Evolutionary conservation across 192 early-diverging fungal genomes (phyloP).

Genomic region (Backusella mclennaniae): DNA sequence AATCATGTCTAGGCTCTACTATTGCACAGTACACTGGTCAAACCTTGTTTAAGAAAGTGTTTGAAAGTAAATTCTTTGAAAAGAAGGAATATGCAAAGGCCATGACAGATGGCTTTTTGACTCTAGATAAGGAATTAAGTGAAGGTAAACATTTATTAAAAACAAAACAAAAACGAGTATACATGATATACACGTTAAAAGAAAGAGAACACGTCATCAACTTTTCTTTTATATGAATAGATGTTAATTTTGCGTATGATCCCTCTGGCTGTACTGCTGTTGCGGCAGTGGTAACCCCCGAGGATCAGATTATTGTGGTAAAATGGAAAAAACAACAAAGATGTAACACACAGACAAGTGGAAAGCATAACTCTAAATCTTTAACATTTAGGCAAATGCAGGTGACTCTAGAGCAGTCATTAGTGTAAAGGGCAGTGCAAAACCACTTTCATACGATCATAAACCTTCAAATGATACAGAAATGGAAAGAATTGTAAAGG

Average conservation of each 20-base stretch:
- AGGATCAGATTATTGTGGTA: slow-evolving; percentile 75
- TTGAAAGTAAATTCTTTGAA: slow-evolving; percentile 62
- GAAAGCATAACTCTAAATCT: not conserved
- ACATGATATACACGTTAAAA: too few relatives aligned
- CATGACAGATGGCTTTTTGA: slow-evolving; percentile 83
- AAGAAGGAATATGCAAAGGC: slow-evolving; percentile 71
- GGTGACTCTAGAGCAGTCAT: slow-evolving; percentile 96
- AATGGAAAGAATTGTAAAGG: slow-evolving; percentile 79
- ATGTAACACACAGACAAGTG: too few relatives aligned
- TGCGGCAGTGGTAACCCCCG: slow-evolving; percentile 75
- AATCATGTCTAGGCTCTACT: slow-evolving; percentile 48
- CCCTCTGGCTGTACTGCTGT: slow-evolving; percentile 98
- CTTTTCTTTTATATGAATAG: slow-evolving; percentile 17
- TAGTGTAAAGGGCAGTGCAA: slow-evolving; percentile 68
- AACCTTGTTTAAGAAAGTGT: slow-evolving; percentile 73
- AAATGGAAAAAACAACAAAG: not conserved
- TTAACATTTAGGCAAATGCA: slow-evolving; percentile 69
- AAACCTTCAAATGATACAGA: slow-evolving; percentile 91
- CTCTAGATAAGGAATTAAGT: slow-evolving; percentile 75
- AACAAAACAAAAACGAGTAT: too few relatives aligned
- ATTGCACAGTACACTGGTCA: slow-evolving; percentile 88
- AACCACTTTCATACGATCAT: slow-evolving; percentile 90
- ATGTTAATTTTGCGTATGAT: slow-evolving; percentile 57
- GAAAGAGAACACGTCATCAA: too few relatives aligned
- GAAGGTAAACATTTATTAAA: slow-evolving; percentile 36